Evolutionary conservation across 2,329 filamentous ascomycete species (phyloP).

Genomic region (Truncatella angustata): DNA sequence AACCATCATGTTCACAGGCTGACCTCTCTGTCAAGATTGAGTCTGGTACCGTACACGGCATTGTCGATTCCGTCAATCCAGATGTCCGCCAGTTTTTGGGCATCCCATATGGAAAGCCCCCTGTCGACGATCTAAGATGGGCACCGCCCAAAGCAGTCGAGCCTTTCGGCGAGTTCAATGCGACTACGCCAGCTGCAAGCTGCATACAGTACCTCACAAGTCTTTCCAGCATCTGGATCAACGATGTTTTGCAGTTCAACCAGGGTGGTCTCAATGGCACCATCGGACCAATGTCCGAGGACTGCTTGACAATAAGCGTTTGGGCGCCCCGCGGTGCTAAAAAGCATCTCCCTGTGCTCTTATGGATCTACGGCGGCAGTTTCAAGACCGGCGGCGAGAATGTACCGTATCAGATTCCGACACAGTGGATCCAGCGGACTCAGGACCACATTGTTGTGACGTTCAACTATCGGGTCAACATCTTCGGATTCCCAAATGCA

Average conservation of each 20-base stretch:
- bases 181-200: conserved; percentile 25
- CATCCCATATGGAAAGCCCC: conserved; percentile 57
- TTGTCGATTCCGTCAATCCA: conserved; percentile 16
- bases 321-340: conserved; percentile 24
- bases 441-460: conserved; percentile 34
- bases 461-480: conserved; percentile 37
- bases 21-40: conserved; percentile 20
- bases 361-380: conserved; percentile 25
- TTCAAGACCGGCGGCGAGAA: conserved; percentile 19
- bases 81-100: conserved; percentile 29
- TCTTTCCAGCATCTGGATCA: conserved; percentile 20
- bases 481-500: conserved; percentile 32
- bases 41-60: conserved; percentile 22
- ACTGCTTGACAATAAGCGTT: conserved; percentile 33
- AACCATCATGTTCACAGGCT: conserved; percentile 4
- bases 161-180: conserved; percentile 18
- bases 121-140: conserved; percentile 49
- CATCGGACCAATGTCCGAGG: conserved; percentile 24
- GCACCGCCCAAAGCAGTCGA: conserved; percentile 28
- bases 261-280: neutral
- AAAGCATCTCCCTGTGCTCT: conserved; percentile 22
- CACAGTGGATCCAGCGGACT: conserved; percentile 18
- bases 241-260: conserved; percentile 8
- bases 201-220: conserved; percentile 29
- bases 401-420: conserved; percentile 16